Evolutionary conservation across 202 grass and related monocot species (phyloP).

Genomic region (Musa balbisiana): DNA sequence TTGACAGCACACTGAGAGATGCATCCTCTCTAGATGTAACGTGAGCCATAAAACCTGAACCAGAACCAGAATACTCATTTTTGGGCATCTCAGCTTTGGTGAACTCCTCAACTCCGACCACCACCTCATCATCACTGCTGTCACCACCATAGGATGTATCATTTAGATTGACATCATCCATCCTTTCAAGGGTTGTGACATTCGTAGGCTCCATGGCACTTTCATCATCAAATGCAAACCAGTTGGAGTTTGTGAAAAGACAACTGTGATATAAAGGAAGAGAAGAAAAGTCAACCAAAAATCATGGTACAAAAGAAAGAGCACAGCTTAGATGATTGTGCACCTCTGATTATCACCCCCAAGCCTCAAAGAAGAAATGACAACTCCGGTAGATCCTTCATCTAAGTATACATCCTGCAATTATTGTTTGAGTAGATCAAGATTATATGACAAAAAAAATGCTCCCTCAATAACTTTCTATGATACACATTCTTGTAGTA

Average conservation of each 20-base stretch:
- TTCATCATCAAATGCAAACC: constrained; percentile 29
- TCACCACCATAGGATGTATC: constrained; percentile 1
- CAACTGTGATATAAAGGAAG: background rate
- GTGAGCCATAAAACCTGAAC: background rate
- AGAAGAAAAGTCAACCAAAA: background rate
- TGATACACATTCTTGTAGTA: no score
- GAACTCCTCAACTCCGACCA: constrained; percentile 11
- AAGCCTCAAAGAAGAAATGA: constrained; percentile 25
- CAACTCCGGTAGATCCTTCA: constrained; percentile 18
- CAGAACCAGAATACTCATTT: background rate
- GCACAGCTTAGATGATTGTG: background rate
- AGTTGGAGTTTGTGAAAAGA: constrained; percentile 30
- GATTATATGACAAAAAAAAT: background rate
- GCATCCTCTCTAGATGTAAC: background rate
- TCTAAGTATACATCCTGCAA: constrained; percentile 25
- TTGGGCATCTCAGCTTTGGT: constrained; percentile 2
- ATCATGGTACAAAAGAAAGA: background rate
- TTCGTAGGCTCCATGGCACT: background rate
- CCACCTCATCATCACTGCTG: constrained; percentile 17
- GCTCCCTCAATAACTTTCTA: background rate
- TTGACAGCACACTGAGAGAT: background rate
- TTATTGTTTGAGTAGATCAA: background rate
- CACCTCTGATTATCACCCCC: constrained; percentile 25
- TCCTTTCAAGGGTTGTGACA: constrained; percentile 5
- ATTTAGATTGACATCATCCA: constrained; percentile 12